A percentile compares a stretch with the other conserved stretches of the same genome.
phyloP scores from a whole-genome alignment of 352 stramenopile species.

The Aphanomyces astaci region DNA sequence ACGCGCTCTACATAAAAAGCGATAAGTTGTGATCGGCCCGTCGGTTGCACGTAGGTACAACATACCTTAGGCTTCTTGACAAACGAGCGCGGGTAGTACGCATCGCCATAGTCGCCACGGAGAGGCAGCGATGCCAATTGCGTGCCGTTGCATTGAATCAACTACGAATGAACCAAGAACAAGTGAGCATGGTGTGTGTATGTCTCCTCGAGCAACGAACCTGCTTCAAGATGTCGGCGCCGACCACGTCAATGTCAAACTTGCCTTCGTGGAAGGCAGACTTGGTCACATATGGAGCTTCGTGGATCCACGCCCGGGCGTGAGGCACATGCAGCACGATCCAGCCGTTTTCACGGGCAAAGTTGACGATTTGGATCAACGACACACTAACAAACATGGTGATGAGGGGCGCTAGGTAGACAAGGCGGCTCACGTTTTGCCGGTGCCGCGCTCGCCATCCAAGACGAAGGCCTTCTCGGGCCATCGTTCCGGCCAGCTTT shows the following conservation, averaged over 20 bases:
- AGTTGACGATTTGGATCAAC: conserved; percentile 84
- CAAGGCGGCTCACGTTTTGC: conserved; percentile 42
- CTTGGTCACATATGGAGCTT: conserved; percentile 79
- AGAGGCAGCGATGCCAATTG: conserved; percentile 57
- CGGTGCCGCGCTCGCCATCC: conserved; percentile 70
- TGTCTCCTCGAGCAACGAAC: background rate
- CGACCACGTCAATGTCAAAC: conserved; percentile 81
- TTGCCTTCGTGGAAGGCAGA: conserved; percentile 69
- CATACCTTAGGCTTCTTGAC: conserved; percentile 71
- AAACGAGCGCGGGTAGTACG: conserved; percentile 66
- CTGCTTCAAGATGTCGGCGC: conserved; percentile 59
- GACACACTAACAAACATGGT: conserved; percentile 35
- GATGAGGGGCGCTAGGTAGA: background rate
- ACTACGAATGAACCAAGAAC: conserved; percentile 24
- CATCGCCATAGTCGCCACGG: conserved; percentile 61
- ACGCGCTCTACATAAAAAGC: conserved; percentile 21
- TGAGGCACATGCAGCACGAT: conserved; percentile 76
- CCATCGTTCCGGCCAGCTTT: conserved; percentile 19
- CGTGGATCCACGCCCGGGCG: conserved; percentile 65
- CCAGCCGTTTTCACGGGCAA: conserved; percentile 76
- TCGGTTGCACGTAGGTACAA: too few relatives aligned
- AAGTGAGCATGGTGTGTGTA: background rate
- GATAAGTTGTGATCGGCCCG: too few relatives aligned
- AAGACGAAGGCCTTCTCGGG: conserved; percentile 44
- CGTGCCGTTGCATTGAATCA: conserved; percentile 63